A percentile compares a stretch with the other conserved stretches of the same genome.
Evolutionary conservation across 1,284 basidiomycete species (phyloP).

Genomic region (Sphagnurus paluster): DNA sequence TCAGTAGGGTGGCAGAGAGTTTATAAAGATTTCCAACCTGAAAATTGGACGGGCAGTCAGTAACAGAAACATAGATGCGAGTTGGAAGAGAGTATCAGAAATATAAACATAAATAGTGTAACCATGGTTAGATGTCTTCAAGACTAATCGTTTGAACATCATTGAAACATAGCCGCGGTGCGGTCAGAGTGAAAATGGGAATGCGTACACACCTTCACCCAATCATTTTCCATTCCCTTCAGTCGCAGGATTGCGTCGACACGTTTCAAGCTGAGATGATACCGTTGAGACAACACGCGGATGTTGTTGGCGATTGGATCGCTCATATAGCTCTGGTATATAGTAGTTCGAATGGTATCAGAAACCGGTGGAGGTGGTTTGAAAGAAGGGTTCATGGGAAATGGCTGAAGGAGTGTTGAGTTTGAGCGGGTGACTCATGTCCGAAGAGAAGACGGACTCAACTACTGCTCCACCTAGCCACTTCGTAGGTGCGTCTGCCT

Average conservation of each 20-base stretch:
- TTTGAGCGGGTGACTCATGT: conserved; percentile 11
- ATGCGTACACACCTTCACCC: conserved; percentile 61
- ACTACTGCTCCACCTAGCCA: conserved; percentile 62
- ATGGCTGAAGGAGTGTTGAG: conserved; percentile 52
- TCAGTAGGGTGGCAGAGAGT: conserved; percentile 10
- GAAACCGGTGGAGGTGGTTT: conserved; percentile 75
- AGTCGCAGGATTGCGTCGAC: conserved; percentile 78
- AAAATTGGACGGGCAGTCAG: conserved; percentile 11
- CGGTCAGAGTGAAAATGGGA: conserved; percentile 13
- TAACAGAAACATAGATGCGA: conserved; percentile 19
- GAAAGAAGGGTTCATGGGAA: conserved; percentile 81
- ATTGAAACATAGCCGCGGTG: conserved; percentile 24
- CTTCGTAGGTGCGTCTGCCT: conserved; percentile 45
- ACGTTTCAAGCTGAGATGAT: conserved; percentile 71
- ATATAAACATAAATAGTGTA: conserved; percentile 35
- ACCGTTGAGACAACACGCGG: conserved; percentile 57
- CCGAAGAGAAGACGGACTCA: conserved; percentile 38
- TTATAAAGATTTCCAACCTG: conserved; percentile 7
- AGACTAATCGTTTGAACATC: conserved; percentile 87
- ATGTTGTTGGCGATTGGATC: conserved; percentile 59
- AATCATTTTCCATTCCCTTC: conserved; percentile 72
- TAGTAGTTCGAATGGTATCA: conserved; percentile 50
- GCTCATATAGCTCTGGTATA: conserved; percentile 57
- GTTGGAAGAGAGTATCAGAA: conserved; percentile 16
- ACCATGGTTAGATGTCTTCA: conserved; percentile 70